Evolutionary conservation across 306 rosid genomes (phyloP).

Genomic region (Glycine latifolia): DNA sequence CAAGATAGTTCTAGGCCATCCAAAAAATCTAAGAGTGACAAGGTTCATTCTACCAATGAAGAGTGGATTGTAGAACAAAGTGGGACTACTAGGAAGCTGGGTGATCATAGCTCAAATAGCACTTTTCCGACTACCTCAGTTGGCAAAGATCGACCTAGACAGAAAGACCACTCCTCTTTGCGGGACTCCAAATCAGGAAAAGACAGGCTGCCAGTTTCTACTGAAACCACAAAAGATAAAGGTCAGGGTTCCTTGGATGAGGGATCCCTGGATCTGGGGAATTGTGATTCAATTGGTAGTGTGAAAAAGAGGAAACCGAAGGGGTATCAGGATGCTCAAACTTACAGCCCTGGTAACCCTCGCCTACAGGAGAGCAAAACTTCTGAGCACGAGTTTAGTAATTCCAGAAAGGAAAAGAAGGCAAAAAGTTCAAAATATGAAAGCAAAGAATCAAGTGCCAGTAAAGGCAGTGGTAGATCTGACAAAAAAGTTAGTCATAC

Average conservation of each 20-base stretch:
- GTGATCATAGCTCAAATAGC: slow-evolving; percentile 62
- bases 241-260: slow-evolving; percentile 54
- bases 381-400: slow-evolving; percentile 61
- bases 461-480: slow-evolving; percentile 70
- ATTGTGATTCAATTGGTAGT: slow-evolving; percentile 56
- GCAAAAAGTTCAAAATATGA: slow-evolving; percentile 73
- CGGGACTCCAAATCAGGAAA: slow-evolving; percentile 67
- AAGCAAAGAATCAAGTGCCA: slow-evolving; percentile 78
- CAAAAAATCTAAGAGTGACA: slow-evolving; percentile 73
- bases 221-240: slow-evolving; percentile 57
- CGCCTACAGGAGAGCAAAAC: slow-evolving; percentile 54
- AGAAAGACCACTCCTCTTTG: slow-evolving; percentile 55
- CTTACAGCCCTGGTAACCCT: slow-evolving; percentile 50
- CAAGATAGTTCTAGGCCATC: slow-evolving; percentile 73
- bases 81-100: slow-evolving; percentile 62
- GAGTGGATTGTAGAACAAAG: slow-evolving; percentile 65
- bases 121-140: slow-evolving; percentile 61
- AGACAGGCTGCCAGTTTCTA: slow-evolving; percentile 56
- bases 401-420: slow-evolving; percentile 80
- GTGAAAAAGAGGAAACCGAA: slow-evolving; percentile 68
- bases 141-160: slow-evolving; percentile 62
- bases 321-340: slow-evolving; percentile 63
- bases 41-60: slow-evolving; percentile 60
- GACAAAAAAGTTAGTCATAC: slow-evolving; percentile 71
- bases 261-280: slow-evolving; percentile 60